These are phyloP conservation scores for Penicillium verrucosum DNA, from an alignment of 2,329 filamentous ascomycete genomes.

Conservation along the genomic window DNA sequence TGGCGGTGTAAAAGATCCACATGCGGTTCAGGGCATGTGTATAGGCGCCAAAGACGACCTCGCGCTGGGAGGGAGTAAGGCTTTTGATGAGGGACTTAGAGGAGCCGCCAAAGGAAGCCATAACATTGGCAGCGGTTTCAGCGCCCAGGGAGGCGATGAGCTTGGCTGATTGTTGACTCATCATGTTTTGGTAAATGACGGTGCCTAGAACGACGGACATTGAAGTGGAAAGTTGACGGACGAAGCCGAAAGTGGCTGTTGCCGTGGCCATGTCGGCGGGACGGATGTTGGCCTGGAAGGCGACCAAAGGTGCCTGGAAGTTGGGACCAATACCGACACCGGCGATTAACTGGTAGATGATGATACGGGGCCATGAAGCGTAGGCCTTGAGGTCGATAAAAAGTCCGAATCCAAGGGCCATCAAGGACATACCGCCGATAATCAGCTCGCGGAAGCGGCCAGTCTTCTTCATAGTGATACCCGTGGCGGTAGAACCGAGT, in stretches of 20 bases:
- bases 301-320: constrained; percentile 61
- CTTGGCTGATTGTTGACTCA: constrained; percentile 30
- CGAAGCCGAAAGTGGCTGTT: constrained; percentile 60
- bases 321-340: constrained; percentile 62
- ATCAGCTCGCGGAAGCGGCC: constrained; percentile 64
- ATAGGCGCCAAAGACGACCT: constrained; percentile 42
- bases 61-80: constrained; percentile 33
- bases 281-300: constrained; percentile 61
- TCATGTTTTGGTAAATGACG: constrained; percentile 45
- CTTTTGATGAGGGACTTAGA: constrained; percentile 33
- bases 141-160: constrained; percentile 31
- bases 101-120: constrained; percentile 36
- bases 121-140: constrained; percentile 24
- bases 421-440: constrained; percentile 55
- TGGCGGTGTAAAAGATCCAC: constrained; percentile 50
- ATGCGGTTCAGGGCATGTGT: constrained; percentile 46
- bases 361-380: constrained; percentile 51
- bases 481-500: constrained; percentile 57
- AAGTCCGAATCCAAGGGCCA: constrained; percentile 64
- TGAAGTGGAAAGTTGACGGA: constrained; percentile 57
- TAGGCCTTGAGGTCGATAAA: constrained; percentile 56
- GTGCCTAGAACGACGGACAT: constrained; percentile 59
- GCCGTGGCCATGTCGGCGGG: constrained; percentile 61
- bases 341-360: constrained; percentile 57
- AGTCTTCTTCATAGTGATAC: constrained; percentile 70